These are phyloP conservation scores for Alternaria longipes DNA, from an alignment of 2,329 filamentous ascomycete species.

Conservation along the genomic window DNA sequence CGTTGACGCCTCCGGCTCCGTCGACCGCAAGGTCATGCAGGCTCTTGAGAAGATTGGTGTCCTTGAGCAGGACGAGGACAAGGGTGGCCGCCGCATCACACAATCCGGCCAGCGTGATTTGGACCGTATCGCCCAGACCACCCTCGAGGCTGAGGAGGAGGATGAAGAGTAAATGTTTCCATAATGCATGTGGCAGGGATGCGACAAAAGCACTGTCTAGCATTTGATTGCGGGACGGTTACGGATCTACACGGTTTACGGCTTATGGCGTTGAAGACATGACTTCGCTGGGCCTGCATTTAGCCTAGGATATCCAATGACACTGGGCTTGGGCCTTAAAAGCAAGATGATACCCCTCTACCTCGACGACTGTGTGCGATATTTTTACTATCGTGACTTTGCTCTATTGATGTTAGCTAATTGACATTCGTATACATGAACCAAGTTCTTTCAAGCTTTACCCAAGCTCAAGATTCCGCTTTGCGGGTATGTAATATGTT, in stretches of 20 bases:
- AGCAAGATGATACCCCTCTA: conserved; percentile 40
- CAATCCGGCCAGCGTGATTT: conserved; percentile 98
- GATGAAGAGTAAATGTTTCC: conserved; percentile 50
- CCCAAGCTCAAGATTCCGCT: no score
- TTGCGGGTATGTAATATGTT: no score
- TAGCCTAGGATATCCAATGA: conserved; percentile 49
- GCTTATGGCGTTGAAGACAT: conserved; percentile 49
- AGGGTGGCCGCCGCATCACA: conserved; percentile 98
- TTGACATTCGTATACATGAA: no score
- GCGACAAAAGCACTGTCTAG: conserved; percentile 30
- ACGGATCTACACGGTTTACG: conserved; percentile 45
- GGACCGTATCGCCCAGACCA: conserved; percentile 73
- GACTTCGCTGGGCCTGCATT: conserved; percentile 38
- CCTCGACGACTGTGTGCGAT: background rate
- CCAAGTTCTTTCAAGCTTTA: no score
- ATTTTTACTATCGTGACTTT: background rate
- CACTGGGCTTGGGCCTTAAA: conserved; percentile 45
- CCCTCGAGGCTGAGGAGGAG: conserved; percentile 61
- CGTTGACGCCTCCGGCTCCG: conserved; percentile 91
- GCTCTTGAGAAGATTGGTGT: conserved; percentile 99
- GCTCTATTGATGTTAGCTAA: background rate
- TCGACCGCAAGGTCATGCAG: conserved; percentile 98
- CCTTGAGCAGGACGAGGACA: conserved; percentile 96
- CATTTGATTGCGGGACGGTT: conserved; percentile 38
- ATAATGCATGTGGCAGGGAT: background rate